Conservation (phyloP, 805 yeast species). For the Nakazawaea holstii region DNA sequence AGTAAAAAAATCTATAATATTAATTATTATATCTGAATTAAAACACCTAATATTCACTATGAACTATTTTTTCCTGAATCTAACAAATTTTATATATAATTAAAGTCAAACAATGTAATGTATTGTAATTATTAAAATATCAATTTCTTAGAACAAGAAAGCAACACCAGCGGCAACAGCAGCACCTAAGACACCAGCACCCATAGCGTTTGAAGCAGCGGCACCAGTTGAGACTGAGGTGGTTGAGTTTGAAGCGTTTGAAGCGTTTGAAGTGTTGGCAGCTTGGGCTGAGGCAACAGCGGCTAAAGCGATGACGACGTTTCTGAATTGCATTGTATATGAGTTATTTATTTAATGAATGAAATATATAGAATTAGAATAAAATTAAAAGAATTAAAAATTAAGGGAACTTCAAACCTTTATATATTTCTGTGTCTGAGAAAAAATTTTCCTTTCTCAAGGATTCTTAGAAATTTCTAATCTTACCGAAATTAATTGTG, state of each 20-base stretch:
- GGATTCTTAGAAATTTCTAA: background rate
- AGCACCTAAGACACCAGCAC: conserved; percentile 77
- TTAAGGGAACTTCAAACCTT: background rate
- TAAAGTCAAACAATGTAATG: background rate
- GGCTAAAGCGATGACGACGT: conserved; percentile 64
- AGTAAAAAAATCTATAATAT: conserved; percentile 5
- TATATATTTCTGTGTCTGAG: conserved; percentile 1
- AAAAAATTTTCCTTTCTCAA: background rate
- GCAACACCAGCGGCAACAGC: conserved; percentile 80
- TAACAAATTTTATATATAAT: conserved; percentile 5
- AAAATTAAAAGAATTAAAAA: background rate
- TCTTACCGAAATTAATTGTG: too few relatives aligned
- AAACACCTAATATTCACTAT: background rate
- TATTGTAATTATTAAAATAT: too few relatives aligned
- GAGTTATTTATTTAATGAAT: background rate
- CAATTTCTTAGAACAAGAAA: conserved; percentile 25
- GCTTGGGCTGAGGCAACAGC: conserved; percentile 67
- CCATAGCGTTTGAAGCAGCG: conserved; percentile 49
- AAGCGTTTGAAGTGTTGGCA: conserved; percentile 35
- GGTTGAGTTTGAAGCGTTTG: conserved; percentile 40
- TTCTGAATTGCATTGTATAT: conserved; percentile 63
- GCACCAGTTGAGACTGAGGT: conserved; percentile 41
- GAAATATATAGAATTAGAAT: background rate
- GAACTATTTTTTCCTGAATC: background rate
- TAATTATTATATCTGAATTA: conserved; percentile 1